Evolutionary conservation across 352 stramenopile species (phyloP).

Genomic region (Halophytophthora batemanensis): DNA sequence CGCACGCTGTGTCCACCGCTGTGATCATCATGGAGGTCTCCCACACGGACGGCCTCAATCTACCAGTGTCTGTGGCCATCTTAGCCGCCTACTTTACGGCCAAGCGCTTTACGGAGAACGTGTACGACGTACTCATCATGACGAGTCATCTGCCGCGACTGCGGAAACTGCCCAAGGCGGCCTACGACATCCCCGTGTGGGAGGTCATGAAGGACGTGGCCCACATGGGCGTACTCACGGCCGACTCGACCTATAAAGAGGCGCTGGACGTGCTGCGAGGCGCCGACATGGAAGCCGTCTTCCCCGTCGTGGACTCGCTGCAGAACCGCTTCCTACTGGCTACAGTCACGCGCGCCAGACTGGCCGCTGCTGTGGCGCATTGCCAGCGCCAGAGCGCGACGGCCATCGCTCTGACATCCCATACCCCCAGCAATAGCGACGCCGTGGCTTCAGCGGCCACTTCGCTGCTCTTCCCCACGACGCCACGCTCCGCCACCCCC

Average conservation of each 20-base stretch:
- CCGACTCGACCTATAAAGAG: conserved; percentile 70
- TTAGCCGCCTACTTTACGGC: conserved; percentile 89
- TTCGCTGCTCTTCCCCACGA: conserved; percentile 28
- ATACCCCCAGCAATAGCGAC: conserved; percentile 7
- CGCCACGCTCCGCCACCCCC: conserved; percentile 16
- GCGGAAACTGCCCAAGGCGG: conserved; percentile 79
- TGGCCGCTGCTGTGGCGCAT: conserved; percentile 55
- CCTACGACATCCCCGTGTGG: conserved; percentile 81
- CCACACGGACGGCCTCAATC: conserved; percentile 77
- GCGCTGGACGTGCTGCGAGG: conserved; percentile 43
- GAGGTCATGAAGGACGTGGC: conserved; percentile 82
- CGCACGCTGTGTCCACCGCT: conserved; percentile 88
- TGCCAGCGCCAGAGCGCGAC: conserved; percentile 32
- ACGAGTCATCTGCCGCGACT: conserved; percentile 74
- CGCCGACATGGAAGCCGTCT: conserved; percentile 56
- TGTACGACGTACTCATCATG: conserved; percentile 90
- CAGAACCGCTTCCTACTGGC: conserved; percentile 61
- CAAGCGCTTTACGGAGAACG: conserved; percentile 88
- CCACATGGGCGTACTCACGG: conserved; percentile 58
- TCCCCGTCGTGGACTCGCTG: conserved; percentile 69
- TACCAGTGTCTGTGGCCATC: conserved; percentile 88
- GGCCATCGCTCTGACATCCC: conserved; percentile 14
- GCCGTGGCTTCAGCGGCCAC: conserved; percentile 11
- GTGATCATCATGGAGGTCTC: conserved; percentile 95
- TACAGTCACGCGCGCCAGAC: conserved; percentile 56